A percentile compares a stretch with the other conserved stretches of the same genome.
Evolutionary conservation across 208 protist genomes (phyloP).

Genomic region (Trypanosoma cruzi): DNA sequence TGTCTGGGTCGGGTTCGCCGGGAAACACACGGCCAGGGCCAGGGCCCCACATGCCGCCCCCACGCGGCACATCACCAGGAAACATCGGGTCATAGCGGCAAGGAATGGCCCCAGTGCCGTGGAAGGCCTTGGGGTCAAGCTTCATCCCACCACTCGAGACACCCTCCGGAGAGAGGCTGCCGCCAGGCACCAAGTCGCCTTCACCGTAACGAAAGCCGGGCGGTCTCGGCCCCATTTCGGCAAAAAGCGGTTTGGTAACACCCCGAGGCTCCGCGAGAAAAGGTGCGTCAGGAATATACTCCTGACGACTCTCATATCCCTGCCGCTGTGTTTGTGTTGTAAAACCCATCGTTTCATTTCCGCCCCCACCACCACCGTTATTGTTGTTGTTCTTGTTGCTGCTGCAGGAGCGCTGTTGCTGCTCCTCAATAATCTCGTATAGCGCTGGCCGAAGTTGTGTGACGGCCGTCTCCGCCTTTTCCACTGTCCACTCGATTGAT

Average conservation of each 20-base stretch:
- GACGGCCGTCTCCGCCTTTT: not conserved
- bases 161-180: conserved; percentile 22
- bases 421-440: not conserved
- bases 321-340: not conserved
- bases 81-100: conserved; percentile 86
- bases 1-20: conserved; percentile 81
- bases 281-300: not conserved
- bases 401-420: not conserved
- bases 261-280: not conserved
- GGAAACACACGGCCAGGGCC: conserved; percentile 38
- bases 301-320: not conserved
- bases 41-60: conserved; percentile 12
- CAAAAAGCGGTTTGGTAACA: conserved; percentile 31
- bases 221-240: conserved; percentile 40
- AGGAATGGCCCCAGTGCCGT: conserved; percentile 22
- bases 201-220: conserved; percentile 75
- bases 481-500: conserved; percentile 6
- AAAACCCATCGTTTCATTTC: not conserved
- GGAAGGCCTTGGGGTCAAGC: conserved; percentile 51
- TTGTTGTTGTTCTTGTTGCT: not conserved
- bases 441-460: conserved; percentile 6
- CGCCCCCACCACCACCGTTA: too few relatives aligned
- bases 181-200: conserved; percentile 65
- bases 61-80: conserved; percentile 46
- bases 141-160: conserved; percentile 46